Evolutionary conservation across 2,329 filamentous ascomycete genomes (phyloP).

Genomic region (Ascocoryne sarcoides): DNA sequence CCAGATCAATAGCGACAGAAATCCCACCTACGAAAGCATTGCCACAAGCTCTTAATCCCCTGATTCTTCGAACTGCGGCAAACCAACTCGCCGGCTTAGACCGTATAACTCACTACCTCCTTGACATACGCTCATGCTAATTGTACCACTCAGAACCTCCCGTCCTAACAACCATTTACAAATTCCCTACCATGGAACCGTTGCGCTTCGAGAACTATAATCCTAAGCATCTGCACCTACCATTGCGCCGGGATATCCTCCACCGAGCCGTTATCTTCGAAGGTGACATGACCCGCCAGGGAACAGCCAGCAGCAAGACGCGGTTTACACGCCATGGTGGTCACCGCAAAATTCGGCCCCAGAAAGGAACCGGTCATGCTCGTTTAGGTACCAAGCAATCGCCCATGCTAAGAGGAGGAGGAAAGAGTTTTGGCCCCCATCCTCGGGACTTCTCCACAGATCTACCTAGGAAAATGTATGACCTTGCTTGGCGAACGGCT

Average conservation of each 20-base stretch:
- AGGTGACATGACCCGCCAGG: constrained; percentile 78
- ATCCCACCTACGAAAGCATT: constrained; percentile 16
- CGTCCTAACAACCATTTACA: constrained; percentile 78
- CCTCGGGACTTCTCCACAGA: constrained; percentile 83
- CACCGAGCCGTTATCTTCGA: constrained; percentile 90
- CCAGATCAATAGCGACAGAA: constrained; percentile 42
- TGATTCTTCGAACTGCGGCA: too few species aligned
- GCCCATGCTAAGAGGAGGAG: constrained; percentile 75
- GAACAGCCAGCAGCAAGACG: constrained; percentile 76
- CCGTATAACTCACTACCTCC: too few species aligned
- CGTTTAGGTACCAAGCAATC: constrained; percentile 75
- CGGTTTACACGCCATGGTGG: constrained; percentile 78
- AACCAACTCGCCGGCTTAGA: too few species aligned
- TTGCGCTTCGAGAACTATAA: constrained; percentile 69
- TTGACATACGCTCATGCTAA: too few species aligned
- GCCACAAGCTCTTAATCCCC: too few species aligned
- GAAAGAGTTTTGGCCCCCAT: constrained; percentile 82
- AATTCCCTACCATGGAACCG: constrained; percentile 84
- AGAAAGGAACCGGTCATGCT: constrained; percentile 78
- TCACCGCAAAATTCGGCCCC: constrained; percentile 68
- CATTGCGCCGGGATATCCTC: constrained; percentile 81
- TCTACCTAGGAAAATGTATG: constrained; percentile 83
- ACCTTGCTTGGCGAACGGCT: constrained; percentile 89
- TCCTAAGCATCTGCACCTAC: constrained; percentile 74
- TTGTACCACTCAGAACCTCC: constrained; percentile 47